A percentile compares a stretch with the other conserved stretches of the same genome.
Conservation (phyloP, 2,329 filamentous ascomycete species). For the Juglanconis juglandina region DNA sequence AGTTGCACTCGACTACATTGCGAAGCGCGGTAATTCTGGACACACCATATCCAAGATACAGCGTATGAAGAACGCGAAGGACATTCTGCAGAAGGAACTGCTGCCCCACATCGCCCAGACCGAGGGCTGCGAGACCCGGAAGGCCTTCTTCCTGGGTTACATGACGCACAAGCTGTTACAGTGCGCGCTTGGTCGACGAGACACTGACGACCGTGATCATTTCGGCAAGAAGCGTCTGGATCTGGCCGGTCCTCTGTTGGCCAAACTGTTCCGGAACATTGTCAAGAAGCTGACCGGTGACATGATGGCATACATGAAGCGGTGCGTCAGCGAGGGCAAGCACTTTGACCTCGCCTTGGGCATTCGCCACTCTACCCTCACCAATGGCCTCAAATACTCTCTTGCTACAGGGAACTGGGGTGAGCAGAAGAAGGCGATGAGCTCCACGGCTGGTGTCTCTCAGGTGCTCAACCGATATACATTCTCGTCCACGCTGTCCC, state of each 20-base stretch:
- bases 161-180: constrained; percentile 97
- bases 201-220: constrained; percentile 96
- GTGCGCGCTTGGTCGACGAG: constrained; percentile 85
- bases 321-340: constrained; percentile 82
- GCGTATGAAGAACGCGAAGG: constrained; percentile 86
- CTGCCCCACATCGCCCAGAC: constrained; percentile 93
- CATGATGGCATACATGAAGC: constrained; percentile 84
- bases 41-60: constrained; percentile 77
- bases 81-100: constrained; percentile 95
- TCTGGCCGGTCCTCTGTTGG: constrained; percentile 87
- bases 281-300: constrained; percentile 90
- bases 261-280: constrained; percentile 91
- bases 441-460: constrained; percentile 92
- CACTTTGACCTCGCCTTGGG: constrained; percentile 90
- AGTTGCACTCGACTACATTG: constrained; percentile 91
- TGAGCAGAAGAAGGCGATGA: constrained; percentile 97
- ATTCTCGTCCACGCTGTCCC: constrained; percentile 91
- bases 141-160: constrained; percentile 97
- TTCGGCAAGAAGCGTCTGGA: constrained; percentile 98
- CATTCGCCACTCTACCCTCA: constrained; percentile 86
- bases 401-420: constrained; percentile 98
- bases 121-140: constrained; percentile 90
- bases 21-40: constrained; percentile 73
- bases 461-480: constrained; percentile 98
- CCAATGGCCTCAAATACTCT: constrained; percentile 93